These are phyloP conservation scores for Schoenoplectus tabernaemontani DNA, from an alignment of 202 grass and related monocot genomes.

Conservation along the genomic window DNA sequence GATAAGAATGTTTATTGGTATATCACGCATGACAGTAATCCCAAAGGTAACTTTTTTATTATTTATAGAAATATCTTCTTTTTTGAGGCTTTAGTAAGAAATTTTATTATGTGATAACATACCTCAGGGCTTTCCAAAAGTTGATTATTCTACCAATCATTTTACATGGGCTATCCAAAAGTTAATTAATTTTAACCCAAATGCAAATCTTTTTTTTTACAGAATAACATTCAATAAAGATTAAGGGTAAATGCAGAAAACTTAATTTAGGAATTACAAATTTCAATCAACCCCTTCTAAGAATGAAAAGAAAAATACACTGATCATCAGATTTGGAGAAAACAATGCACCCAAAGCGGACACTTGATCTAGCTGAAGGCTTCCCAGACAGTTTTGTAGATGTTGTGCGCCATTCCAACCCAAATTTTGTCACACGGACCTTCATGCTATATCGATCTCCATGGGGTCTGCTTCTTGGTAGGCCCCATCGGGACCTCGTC, in stretches of 20 bases:
- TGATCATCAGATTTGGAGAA: constrained; percentile 26
- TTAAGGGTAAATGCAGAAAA: not conserved
- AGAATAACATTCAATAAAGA: not conserved
- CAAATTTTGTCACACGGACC: constrained; percentile 8
- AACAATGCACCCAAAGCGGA: constrained; percentile 14
- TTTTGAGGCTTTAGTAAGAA: not conserved
- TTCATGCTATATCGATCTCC: constrained; percentile 14
- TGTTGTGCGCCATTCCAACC: not conserved
- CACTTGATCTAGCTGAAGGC: constrained; percentile 9
- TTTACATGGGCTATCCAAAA: not conserved
- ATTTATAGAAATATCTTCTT: not conserved
- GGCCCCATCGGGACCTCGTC: not conserved
- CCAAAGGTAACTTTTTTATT: constrained; percentile 11
- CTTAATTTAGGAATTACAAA: not conserved
- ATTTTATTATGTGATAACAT: not conserved
- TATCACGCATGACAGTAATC: constrained; percentile 22
- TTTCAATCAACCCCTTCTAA: not conserved
- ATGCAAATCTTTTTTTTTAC: too few relatives aligned
- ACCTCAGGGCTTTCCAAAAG: not conserved
- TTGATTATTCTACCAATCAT: not conserved
- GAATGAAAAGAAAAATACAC: not conserved
- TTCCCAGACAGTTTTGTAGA: constrained; percentile 16
- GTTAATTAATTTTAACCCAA: too few relatives aligned
- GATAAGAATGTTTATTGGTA: constrained; percentile 30
- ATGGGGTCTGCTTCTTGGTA: constrained; percentile 21